A percentile compares a stretch with the other conserved stretches of the same genome.
Conservation (phyloP, 1,139 yeast species). For the Insectozyma bohioensis region DNA sequence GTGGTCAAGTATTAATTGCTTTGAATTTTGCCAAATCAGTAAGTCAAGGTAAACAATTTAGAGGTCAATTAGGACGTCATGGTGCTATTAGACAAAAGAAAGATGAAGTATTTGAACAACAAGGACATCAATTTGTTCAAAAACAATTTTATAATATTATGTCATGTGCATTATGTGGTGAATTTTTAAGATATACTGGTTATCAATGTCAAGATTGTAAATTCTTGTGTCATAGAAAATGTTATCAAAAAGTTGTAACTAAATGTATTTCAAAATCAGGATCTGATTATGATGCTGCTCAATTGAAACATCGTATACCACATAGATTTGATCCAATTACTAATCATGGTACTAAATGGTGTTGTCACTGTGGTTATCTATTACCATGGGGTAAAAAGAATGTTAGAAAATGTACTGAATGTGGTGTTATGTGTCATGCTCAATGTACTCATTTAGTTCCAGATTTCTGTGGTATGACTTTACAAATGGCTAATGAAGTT, state of each 20-base stretch:
- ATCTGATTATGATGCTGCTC: slow-evolving; percentile 84
- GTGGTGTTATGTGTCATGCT: slow-evolving; percentile 93
- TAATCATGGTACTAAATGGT: slow-evolving; percentile 97
- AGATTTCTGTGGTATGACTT: slow-evolving; percentile 97
- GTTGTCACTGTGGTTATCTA: slow-evolving; percentile 97
- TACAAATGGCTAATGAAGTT: slow-evolving; percentile 94
- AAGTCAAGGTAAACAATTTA: slow-evolving; percentile 51
- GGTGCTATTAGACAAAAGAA: slow-evolving; percentile 96
- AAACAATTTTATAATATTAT: slow-evolving; percentile 93
- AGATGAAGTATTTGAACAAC: slow-evolving; percentile 93
- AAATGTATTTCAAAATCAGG: slow-evolving; percentile 91
- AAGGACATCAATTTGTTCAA: slow-evolving; percentile 95
- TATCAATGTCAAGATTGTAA: slow-evolving; percentile 96
- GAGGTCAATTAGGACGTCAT: slow-evolving; percentile 90
- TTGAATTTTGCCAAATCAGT: slow-evolving; percentile 75
- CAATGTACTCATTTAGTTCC: slow-evolving; percentile 94
- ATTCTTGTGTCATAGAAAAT: slow-evolving; percentile 90
- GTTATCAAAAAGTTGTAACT: slow-evolving; percentile 91
- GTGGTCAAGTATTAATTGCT: slow-evolving; percentile 80
- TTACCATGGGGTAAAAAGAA: slow-evolving; percentile 93
- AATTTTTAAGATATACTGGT: slow-evolving; percentile 89
- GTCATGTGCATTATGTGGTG: slow-evolving; percentile 97
- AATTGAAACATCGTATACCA: slow-evolving; percentile 93
- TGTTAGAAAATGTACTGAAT: slow-evolving; percentile 92
- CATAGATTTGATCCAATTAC: slow-evolving; percentile 90